Conservation (phyloP, 139 green algal genomes). For the Coelastrella sp. region DNA sequence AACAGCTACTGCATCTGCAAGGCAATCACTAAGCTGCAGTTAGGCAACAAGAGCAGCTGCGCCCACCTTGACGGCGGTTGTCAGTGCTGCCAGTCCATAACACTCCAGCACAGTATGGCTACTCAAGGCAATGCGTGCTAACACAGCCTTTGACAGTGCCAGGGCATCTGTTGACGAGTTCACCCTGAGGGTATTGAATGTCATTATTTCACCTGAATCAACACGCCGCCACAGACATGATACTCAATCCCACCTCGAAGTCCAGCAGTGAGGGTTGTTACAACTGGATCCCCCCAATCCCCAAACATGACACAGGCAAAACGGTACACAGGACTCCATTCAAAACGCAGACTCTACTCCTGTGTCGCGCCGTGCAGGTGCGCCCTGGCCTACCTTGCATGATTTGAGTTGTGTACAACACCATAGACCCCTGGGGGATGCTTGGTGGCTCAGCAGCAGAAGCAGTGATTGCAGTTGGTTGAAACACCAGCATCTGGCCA, state of each 20-base stretch:
- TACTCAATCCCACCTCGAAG: neutral
- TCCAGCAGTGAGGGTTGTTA: neutral
- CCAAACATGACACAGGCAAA: neutral
- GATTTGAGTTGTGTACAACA: conserved; percentile 40
- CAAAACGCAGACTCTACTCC: neutral
- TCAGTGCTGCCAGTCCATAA: conserved; percentile 13
- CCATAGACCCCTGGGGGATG: conserved; percentile 13
- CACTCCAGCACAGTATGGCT: conserved; percentile 43
- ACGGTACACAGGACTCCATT: neutral
- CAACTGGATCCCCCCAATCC: neutral
- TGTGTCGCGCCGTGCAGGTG: neutral
- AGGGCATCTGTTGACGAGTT: neutral
- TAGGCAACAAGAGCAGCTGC: neutral
- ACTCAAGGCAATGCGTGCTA: neutral
- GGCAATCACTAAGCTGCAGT: neutral
- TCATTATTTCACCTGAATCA: conserved; percentile 37
- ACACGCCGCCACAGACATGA: neutral
- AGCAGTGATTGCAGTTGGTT: conserved; percentile 2
- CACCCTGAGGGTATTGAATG: conserved; percentile 27
- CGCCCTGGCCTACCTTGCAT: neutral
- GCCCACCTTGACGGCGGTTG: neutral
- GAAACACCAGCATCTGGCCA: conserved; percentile 48
- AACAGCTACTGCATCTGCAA: too few species aligned
- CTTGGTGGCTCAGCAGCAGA: neutral
- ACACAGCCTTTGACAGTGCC: conserved; percentile 23